These are phyloP conservation scores for Debaryomyces sp. DNA, from an alignment of 1,139 yeast species.

Conservation along the genomic window DNA sequence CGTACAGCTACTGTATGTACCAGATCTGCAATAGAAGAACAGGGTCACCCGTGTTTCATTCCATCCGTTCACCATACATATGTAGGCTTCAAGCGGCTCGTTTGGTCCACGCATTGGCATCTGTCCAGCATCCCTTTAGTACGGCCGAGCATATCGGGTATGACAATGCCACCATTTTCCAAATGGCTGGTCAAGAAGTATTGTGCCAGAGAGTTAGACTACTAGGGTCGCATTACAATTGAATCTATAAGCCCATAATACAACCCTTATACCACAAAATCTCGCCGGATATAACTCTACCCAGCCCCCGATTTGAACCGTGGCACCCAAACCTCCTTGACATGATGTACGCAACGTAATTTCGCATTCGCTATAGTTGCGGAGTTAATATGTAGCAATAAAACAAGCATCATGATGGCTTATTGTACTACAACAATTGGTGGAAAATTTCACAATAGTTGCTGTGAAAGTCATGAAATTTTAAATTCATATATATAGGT, in stretches of 20 bases:
- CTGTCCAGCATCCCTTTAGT: neutral
- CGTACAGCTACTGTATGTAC: neutral
- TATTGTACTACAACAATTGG: slow-evolving; percentile 3
- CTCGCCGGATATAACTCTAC: neutral
- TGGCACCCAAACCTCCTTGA: slow-evolving; percentile 3
- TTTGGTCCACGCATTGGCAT: neutral
- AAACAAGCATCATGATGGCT: neutral
- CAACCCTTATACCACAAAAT: neutral
- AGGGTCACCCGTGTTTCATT: slow-evolving; percentile 4
- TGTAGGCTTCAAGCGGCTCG: neutral
- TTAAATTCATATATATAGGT: slow-evolving; percentile 3
- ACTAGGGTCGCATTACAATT: no score
- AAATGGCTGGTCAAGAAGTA: no score
- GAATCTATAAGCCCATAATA: neutral
- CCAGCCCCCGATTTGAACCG: slow-evolving; percentile 1
- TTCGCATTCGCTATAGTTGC: slow-evolving; percentile 7
- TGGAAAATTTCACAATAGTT: slow-evolving; percentile 6
- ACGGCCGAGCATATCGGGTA: neutral
- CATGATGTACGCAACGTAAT: slow-evolving; percentile 1
- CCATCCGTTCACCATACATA: slow-evolving; percentile 2
- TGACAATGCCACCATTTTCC: no score
- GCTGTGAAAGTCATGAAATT: slow-evolving; percentile 6
- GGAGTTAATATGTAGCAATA: slow-evolving; percentile 2
- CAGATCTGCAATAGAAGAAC: slow-evolving; percentile 1
- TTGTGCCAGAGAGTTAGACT: no score